Conservation (phyloP, 192 early-diverging fungal genomes). For the Linnemannia hyalina region DNA sequence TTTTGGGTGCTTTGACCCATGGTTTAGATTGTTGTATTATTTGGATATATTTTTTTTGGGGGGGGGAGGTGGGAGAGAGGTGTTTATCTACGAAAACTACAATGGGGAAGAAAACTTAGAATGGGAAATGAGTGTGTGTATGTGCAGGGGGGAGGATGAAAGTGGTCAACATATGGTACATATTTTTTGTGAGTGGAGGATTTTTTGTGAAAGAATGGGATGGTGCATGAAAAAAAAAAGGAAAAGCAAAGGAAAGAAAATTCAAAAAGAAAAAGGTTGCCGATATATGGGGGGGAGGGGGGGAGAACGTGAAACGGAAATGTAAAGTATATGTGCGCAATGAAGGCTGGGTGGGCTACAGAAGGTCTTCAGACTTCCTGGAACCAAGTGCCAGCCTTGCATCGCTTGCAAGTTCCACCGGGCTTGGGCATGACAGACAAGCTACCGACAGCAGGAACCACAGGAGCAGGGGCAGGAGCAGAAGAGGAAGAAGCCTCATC, state of each 20-base stretch:
- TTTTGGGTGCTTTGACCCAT: no score
- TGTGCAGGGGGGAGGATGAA: no score
- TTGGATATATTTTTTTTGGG: not conserved
- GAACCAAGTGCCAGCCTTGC: slow-evolving; percentile 45
- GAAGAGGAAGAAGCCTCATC: not conserved
- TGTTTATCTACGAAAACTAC: not conserved
- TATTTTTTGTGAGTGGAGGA: not conserved
- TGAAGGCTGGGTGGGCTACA: not conserved
- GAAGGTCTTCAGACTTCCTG: not conserved
- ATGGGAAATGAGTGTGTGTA: not conserved
- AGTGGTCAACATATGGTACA: not conserved
- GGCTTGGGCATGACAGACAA: not conserved
- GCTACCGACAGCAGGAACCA: not conserved
- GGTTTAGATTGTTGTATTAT: no score
- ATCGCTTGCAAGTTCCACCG: slow-evolving; percentile 28
- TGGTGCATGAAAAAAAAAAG: not conserved
- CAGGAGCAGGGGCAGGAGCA: not conserved
- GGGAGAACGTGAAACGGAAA: not conserved
- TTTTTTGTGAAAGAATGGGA: not conserved
- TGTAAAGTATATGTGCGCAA: not conserved
- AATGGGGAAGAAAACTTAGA: not conserved
- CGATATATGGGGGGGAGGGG: not conserved
- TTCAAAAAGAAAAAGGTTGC: not conserved
- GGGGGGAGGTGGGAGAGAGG: not conserved
- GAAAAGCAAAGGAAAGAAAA: not conserved